Evolutionary conservation across 2,329 filamentous ascomycete genomes (phyloP), one percentile per base, ranked within the genome.

Genomic region (Ascochyta rabiei): DNA sequence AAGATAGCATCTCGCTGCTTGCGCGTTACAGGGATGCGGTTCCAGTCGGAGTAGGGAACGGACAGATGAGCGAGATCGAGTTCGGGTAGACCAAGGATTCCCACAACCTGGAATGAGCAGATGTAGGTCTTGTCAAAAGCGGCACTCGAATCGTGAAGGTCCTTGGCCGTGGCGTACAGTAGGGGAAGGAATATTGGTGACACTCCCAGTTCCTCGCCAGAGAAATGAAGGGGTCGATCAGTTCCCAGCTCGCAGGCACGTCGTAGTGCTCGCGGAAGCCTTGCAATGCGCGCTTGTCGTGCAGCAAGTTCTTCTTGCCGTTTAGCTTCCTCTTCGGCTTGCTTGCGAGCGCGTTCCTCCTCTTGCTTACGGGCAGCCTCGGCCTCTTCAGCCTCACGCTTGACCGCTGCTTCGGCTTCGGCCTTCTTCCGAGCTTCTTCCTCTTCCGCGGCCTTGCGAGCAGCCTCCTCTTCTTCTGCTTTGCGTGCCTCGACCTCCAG

Each of bases 31-130:
- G 65, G 60, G 31, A 71, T 70, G 35, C 69, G 73, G 12, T 71
- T 57, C 75, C 75, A 77, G n/a, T 72, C 61, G 9, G 56, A 69
- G 40, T 73, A 74, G 1, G 72, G 72, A 12, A 63, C 48, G 9
- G 64, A 58, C n/a, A 74, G 65, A 16, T 62, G 60, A 18, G 69
- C 63, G 10, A 76, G 64, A 46, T 77, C 74, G 8, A 75, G 73
- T 46, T 76, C 74, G 6, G 73, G 67, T 6, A 77, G 66, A 9
- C 75, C 75, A 8, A 77, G 74, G 37, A 77, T 74, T 37, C 75
- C 75, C 1, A 73, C 74, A 7, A 69, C 63, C 54, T 77, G 74
- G 55, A 75, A 77, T 6, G 72, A 74, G 57, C 72, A 68, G 48
- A 77, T 68, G 56, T 75, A 77, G 1, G 65, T 64, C 50, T 71